Conservation (phyloP, 108 stramenopile species). For the Cyclostephanos tholiformis region DNA sequence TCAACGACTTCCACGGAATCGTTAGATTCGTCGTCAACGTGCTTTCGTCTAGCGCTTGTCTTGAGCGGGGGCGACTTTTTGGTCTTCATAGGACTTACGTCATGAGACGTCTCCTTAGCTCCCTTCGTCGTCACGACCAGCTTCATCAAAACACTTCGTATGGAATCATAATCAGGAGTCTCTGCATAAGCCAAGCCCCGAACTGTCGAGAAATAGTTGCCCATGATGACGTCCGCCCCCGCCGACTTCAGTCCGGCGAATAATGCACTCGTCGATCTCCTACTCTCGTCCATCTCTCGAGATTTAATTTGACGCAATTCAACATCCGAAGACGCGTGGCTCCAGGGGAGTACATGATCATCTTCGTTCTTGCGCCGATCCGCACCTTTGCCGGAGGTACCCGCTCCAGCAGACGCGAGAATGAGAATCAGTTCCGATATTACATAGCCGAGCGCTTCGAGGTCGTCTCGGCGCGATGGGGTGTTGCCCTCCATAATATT, state of each 20-base stretch:
- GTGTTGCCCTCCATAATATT: conserved; percentile 66
- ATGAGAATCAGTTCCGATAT: conserved; percentile 65
- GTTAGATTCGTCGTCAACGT: neutral
- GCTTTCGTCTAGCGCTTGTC: neutral
- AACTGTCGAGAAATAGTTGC: conserved; percentile 50
- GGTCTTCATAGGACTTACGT: neutral
- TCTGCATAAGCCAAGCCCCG: conserved; percentile 57
- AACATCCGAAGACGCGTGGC: conserved; percentile 63
- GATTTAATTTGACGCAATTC: conserved; percentile 64
- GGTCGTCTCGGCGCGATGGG: conserved; percentile 67
- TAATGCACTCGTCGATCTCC: conserved; percentile 39
- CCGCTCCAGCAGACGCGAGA: conserved; percentile 13
- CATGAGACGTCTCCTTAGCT: conserved; percentile 4
- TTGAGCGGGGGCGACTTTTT: conserved; percentile 9
- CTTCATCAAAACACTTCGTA: conserved; percentile 36
- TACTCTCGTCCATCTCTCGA: conserved; percentile 47
- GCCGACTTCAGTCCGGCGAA: conserved; percentile 42
- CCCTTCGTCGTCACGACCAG: conserved; percentile 23
- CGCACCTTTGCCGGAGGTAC: conserved; percentile 1
- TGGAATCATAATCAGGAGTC: conserved; percentile 65
- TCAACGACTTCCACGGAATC: conserved; percentile 3
- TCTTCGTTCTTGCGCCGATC: conserved; percentile 16
- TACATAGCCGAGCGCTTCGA: conserved; percentile 76
- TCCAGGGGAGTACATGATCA: conserved; percentile 65
- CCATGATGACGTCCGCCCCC: conserved; percentile 41